Evolutionary conservation across 1,139 yeast species (phyloP), one percentile per base, ranked within the genome.

Genomic region (Taphrina wiesneri): DNA sequence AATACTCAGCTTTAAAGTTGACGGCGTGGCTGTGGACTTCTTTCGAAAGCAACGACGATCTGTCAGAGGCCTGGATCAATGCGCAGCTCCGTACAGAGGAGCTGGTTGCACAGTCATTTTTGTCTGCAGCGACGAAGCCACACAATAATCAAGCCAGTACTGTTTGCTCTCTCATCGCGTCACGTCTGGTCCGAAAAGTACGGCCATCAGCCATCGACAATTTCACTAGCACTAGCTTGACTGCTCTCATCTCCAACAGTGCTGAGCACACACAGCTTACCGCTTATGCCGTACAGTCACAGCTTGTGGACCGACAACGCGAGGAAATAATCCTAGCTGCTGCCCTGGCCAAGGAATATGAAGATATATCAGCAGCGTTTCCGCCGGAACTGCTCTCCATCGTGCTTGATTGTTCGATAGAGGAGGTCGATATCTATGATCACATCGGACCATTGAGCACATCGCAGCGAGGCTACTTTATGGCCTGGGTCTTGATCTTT

Each of bases 401-500:
- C 52, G 69, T 75, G 25, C 66, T 71, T 57, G 72, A 71, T 34
- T 68, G 68, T 13, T 74, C 76, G 1, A 65, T 54, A 5, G 52
- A 56, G 34, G 56, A 51, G 34, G 21, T 23, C 4, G 66, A 65
- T 32, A 47, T 63, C 23, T 47, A 54, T 1, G 65, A 52, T 21
- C 56, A 54, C 9, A 65, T 36, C 3, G 57, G 63, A 15, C 63
- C 60, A n/a, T 25, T 67, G 30, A 36, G 49, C 13, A 41, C 49
- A 1, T 62, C 64, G 17, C 66, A 68, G 65, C 63, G 73, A 57
- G 56, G 77, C 47, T 88, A 83, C 72, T 73, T 89, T 54, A 86
- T 90, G 86, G 79, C 85, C 53, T 91, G 97, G 96, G 77, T 78
- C 67, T 76, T 90, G 66, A 75, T 88, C 0, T 81, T 88, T 70